Conservation (phyloP, 441 rosid genomes). For the Lepidium campestre region DNA sequence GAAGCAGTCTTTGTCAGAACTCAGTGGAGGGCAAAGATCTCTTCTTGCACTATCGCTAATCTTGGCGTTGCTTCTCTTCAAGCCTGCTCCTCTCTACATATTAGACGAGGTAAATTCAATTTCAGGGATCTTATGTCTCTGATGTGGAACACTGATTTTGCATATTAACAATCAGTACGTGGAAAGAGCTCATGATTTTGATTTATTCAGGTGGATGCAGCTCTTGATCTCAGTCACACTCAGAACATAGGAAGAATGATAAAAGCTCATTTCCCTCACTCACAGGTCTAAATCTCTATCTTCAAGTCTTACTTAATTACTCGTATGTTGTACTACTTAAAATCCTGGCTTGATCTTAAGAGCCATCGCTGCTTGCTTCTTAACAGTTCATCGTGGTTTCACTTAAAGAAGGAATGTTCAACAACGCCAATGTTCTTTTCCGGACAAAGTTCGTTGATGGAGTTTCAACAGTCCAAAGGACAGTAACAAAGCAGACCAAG, state of each 20-base stretch:
- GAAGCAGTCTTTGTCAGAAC: slow-evolving; percentile 97
- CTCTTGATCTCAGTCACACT: slow-evolving; percentile 36
- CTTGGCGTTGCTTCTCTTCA: slow-evolving; percentile 93
- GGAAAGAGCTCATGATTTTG: neutral
- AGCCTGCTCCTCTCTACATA: slow-evolving; percentile 98
- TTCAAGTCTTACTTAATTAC: neutral
- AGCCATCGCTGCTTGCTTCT: neutral
- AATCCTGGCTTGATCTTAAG: neutral
- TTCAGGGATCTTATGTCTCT: neutral
- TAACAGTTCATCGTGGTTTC: slow-evolving; percentile 92
- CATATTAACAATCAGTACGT: neutral
- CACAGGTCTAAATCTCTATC: slow-evolving; percentile 22
- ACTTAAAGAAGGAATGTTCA: slow-evolving; percentile 98
- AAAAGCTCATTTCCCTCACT: slow-evolving; percentile 32
- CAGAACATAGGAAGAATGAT: slow-evolving; percentile 99
- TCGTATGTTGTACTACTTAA: slow-evolving; percentile 2
- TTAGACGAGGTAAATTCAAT: slow-evolving; percentile 74
- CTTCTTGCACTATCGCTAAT: slow-evolving; percentile 90
- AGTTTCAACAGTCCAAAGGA: slow-evolving; percentile 90
- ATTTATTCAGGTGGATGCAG: slow-evolving; percentile 66
- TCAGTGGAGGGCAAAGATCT: slow-evolving; percentile 98
- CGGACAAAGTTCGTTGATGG: slow-evolving; percentile 98
- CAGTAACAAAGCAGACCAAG: slow-evolving; percentile 67
- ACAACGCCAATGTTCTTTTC: slow-evolving; percentile 94
- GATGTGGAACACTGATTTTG: neutral